Percentiles rank a stretch among this genome's conserved stretches.
Evolutionary conservation across 2,329 filamentous ascomycete species (phyloP).

Genomic region (Cercospora citrullina): DNA sequence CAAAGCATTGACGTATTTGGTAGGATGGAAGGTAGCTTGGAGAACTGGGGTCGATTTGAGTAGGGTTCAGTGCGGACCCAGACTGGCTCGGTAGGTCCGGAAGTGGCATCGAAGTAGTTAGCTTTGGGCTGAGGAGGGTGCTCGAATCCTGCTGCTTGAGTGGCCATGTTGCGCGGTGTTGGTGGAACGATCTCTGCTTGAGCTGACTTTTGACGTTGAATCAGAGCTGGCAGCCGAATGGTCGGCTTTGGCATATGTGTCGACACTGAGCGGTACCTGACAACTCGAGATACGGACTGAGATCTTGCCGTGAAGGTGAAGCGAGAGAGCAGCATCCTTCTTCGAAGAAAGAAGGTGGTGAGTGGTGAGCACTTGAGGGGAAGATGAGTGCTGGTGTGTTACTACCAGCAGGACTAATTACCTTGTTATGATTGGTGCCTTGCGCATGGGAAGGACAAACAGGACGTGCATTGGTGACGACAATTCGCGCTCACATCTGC

Average conservation of each 20-base stretch:
- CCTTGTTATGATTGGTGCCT: not conserved
- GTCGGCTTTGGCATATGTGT: conserved; percentile 9
- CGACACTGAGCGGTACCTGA: not conserved
- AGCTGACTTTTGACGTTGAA: conserved; percentile 10
- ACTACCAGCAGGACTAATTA: not conserved
- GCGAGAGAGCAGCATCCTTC: not conserved
- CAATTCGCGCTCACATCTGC: not conserved
- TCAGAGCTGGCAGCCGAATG: not conserved
- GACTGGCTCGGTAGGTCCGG: conserved; percentile 54
- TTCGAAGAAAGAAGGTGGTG: not conserved
- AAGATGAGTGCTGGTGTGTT: not conserved
- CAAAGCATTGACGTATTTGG: conserved; percentile 56
- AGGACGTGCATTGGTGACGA: not conserved
- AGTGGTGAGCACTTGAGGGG: not conserved
- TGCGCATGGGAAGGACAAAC: not conserved
- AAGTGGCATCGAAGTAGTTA: conserved; percentile 48
- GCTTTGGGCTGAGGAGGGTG: conserved; percentile 18
- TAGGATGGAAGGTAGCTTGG: conserved; percentile 58
- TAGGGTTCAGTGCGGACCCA: conserved; percentile 56
- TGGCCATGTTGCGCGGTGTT: conserved; percentile 20
- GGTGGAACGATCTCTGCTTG: conserved; percentile 6
- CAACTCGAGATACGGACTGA: not conserved
- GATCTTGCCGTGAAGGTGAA: not conserved
- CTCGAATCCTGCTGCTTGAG: not conserved
- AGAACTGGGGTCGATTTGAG: conserved; percentile 47